Conservation (phyloP, 192 early-diverging fungal genomes). For the Phycomyces blakesleeanus region DNA sequence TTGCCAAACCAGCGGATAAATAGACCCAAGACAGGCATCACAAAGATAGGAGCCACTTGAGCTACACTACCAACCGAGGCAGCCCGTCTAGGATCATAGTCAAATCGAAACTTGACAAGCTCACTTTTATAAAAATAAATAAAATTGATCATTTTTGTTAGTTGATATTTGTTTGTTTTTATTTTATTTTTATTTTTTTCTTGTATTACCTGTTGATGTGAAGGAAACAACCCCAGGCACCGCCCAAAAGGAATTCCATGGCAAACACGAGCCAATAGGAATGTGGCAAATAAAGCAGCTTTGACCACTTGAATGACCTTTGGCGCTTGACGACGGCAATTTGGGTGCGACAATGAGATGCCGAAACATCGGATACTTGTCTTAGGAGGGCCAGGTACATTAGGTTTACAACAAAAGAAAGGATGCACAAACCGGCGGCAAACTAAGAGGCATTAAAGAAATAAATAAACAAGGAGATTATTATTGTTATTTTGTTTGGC, state of each 20-base stretch:
- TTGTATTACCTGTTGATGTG: constrained; percentile 50
- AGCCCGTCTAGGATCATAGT: constrained; percentile 50
- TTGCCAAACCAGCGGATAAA: constrained; percentile 64
- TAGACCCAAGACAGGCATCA: constrained; percentile 69
- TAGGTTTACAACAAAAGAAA: constrained; percentile 68
- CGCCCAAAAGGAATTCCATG: constrained; percentile 56
- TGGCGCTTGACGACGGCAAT: constrained; percentile 39
- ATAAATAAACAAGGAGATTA: neutral
- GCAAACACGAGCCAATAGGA: constrained; percentile 56
- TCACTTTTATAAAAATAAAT: constrained; percentile 40
- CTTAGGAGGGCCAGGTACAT: constrained; percentile 57
- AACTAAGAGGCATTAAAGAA: constrained; percentile 38
- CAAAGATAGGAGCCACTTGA: constrained; percentile 64
- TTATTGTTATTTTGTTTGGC: neutral
- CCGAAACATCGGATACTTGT: constrained; percentile 10
- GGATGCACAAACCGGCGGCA: constrained; percentile 57
- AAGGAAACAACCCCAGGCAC: constrained; percentile 61
- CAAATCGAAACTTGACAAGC: constrained; percentile 69
- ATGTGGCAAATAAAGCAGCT: constrained; percentile 52
- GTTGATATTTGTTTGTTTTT: neutral
- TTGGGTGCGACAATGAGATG: constrained; percentile 26
- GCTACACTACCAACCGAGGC: constrained; percentile 66
- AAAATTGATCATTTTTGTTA: too few species aligned
- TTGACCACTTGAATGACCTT: constrained; percentile 50
- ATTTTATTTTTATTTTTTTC: neutral